Percentiles rank a stretch among this genome's conserved stretches.
Conservation (phyloP, 2,329 filamentous ascomycete species). For the Celoporthe dispersa region DNA sequence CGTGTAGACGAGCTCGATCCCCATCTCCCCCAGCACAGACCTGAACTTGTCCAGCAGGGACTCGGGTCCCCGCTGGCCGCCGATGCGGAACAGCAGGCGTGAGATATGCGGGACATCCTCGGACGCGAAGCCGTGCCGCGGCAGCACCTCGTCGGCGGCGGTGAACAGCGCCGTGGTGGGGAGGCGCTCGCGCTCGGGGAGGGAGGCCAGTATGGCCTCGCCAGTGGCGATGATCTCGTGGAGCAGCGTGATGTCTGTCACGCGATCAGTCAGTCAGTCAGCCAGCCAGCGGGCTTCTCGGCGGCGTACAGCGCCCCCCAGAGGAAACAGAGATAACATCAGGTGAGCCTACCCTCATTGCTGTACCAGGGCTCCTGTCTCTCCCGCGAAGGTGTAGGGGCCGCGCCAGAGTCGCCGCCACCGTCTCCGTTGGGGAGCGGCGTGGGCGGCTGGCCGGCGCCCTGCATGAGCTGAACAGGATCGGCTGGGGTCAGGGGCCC, state of each 20-base stretch:
- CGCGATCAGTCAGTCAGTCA: slow-evolving; percentile 23
- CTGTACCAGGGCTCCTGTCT: slow-evolving; percentile 28
- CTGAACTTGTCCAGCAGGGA: slow-evolving; percentile 73
- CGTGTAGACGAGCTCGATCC: slow-evolving; percentile 71
- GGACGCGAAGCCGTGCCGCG: slow-evolving; percentile 69
- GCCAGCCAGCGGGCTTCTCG: slow-evolving; percentile 54
- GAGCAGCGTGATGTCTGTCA: slow-evolving; percentile 75
- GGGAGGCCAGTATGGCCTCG: slow-evolving; percentile 62
- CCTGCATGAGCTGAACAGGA: slow-evolving; percentile 24
- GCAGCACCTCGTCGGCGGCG: slow-evolving; percentile 79
- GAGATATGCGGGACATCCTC: slow-evolving; percentile 76
- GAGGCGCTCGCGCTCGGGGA: slow-evolving; percentile 64
- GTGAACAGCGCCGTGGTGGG: slow-evolving; percentile 79
- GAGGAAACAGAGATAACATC: neutral
- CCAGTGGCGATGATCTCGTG: slow-evolving; percentile 77
- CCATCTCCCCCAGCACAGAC: slow-evolving; percentile 68
- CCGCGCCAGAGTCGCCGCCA: slow-evolving; percentile 20
- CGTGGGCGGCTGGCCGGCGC: slow-evolving; percentile 22
- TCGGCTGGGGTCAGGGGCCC: neutral
- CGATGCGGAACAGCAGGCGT: slow-evolving; percentile 78
- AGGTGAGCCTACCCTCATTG: slow-evolving; percentile 25
- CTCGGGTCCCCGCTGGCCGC: slow-evolving; percentile 61
- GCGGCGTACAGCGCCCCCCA: slow-evolving; percentile 19
- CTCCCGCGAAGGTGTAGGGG: slow-evolving; percentile 18
- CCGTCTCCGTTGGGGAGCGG: slow-evolving; percentile 27